Base-by-base conservation (phyloP, 2,329 filamentous ascomycete genomes). In the Talaromyces marneffei region DNA sequence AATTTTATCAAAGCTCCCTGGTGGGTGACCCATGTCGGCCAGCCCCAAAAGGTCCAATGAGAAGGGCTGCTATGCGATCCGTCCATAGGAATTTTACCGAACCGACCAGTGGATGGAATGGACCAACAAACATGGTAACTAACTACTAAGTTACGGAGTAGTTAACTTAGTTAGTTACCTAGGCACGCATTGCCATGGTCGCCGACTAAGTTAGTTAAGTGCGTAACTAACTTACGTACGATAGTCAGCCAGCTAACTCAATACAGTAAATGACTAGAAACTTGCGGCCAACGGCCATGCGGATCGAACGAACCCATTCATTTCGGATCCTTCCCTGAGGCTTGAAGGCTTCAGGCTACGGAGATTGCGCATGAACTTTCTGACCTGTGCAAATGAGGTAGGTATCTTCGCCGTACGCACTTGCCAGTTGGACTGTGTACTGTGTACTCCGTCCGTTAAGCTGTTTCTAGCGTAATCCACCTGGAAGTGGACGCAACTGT, bases 191-290 rank as follows among this genome's bases (percentile, higher is more conserved):
- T 16, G 12, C 18, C n/a, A n/a, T n/a, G n/a, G n/a, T n/a, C n/a
- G n/a, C n/a, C n/a, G n/a, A n/a, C 42, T 46, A 46, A 25, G 40
- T 23, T 7, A n/a, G 20, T n/a, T 18, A 20, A 46, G 18, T 46
- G 42, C n/a, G n/a, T n/a, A n/a, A n/a, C n/a, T n/a, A n/a, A n/a
- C n/a, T 6, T 46, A 23, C 20, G 10, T 35, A 52, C n/a, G 7
- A 29, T 20, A 31, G 29, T 23, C 6, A 35, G 48, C 10, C 31
- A 55, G n/a, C 52, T 55, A 55, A 18, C 52, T 54, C 16, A 20
- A 54, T 54, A 35, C 31, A 12, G 52, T 37, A 54, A 54, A 54
- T 54, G 33, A 54, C 52, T 54, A 54, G 52, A 54, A 54, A n/a
- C n/a, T n/a, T n/a, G n/a, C n/a, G n/a, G n/a, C n/a, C n/a, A 54